Base-by-base conservation (phyloP, 2,329 filamentous ascomycete genomes). In the Coniochaeta hoffmannii region DNA sequence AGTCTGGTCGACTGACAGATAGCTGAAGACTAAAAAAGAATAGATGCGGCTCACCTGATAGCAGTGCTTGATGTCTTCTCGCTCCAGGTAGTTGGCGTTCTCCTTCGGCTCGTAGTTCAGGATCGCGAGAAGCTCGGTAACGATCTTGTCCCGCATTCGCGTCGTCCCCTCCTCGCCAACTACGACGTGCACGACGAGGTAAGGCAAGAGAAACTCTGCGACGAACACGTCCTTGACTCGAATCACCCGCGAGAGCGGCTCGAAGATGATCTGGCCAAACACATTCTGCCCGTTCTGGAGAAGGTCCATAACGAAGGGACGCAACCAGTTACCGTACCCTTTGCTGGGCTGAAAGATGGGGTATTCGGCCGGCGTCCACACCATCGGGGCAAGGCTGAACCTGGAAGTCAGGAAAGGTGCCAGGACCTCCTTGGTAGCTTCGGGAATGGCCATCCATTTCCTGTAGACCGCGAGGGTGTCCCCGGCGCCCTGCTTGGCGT, bases 201-300 rank as follows among this genome's bases (percentile, higher is more conserved):
- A 97, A 0, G 94, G 95, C 15, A 99, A 78, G 31, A 99, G 76
- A 63, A 97, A 97, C 44, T 88, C 88, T 0, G 92, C 84, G 31
- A 96, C 92, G 0, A 88, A 87, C 11, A 94, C 76, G 65, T 97
- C 92, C 65, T 94, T 90, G 31, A 90, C 87, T 57, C 87, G 85
- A 58, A 97, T 89, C 19, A 96, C 85, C 41, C 91, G 86, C 53
- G 87, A 86, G 36, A 96, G 77, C 19, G 93, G 86, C 41, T 87
- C 83, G 64, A 97, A 97, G 12, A 97, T 80, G 60, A 89, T 81
- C 54, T 83, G 78, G 1, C 89, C 85, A 69, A 90, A 90, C 10
- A 81, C 74, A 32, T 86, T 90, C 62, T 89, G 89, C 0, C 85
- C 86, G 65, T 86, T 89, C 55, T 86, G 85, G 57, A 99, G 76